Evolutionary conservation across 31 red algal species (phyloP).

Genomic region (Bonnemaisonia californica): DNA sequence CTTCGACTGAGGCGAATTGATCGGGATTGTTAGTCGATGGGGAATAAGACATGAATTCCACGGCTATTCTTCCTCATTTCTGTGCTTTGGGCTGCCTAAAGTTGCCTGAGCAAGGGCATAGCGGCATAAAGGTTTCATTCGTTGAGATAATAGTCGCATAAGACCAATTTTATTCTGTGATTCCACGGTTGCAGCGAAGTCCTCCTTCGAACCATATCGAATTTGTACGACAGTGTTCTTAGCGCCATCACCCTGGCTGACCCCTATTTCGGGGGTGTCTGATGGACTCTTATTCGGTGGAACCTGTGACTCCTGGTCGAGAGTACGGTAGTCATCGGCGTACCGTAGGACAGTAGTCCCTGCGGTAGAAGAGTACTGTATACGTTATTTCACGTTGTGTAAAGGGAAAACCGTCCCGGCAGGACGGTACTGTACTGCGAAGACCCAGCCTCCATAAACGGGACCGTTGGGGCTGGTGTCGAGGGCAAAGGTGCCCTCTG

Average conservation of each 20-base stretch:
- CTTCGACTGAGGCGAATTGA: constrained; percentile 40
- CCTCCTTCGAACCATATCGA: constrained; percentile 43
- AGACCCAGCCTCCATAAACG: too few relatives aligned
- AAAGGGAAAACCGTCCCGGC: too few relatives aligned
- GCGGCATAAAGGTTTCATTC: constrained; percentile 47
- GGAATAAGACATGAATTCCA: constrained; percentile 53
- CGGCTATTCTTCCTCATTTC: constrained; percentile 54
- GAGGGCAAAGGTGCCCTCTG: too few relatives aligned
- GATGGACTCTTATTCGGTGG: constrained; percentile 16
- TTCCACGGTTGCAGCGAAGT: constrained; percentile 46
- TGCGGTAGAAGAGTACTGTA: too few relatives aligned
- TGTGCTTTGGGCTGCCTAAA: constrained; percentile 43
- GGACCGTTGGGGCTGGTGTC: too few relatives aligned
- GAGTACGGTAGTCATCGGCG: too few relatives aligned
- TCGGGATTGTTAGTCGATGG: constrained; percentile 60
- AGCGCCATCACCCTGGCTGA: constrained; percentile 21
- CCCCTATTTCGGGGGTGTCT: constrained; percentile 30
- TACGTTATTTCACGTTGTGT: too few relatives aligned
- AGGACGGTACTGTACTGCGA: too few relatives aligned
- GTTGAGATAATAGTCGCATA: constrained; percentile 52
- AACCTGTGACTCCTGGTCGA: too few relatives aligned
- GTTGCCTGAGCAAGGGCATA: constrained; percentile 61
- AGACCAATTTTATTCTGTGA: constrained; percentile 42
- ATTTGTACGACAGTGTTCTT: constrained; percentile 59
- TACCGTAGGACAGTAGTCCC: too few relatives aligned